These are phyloP conservation scores for Acanthochlamys bracteata DNA, from an alignment of 106 monocot genomes.

Conservation along the genomic window DNA sequence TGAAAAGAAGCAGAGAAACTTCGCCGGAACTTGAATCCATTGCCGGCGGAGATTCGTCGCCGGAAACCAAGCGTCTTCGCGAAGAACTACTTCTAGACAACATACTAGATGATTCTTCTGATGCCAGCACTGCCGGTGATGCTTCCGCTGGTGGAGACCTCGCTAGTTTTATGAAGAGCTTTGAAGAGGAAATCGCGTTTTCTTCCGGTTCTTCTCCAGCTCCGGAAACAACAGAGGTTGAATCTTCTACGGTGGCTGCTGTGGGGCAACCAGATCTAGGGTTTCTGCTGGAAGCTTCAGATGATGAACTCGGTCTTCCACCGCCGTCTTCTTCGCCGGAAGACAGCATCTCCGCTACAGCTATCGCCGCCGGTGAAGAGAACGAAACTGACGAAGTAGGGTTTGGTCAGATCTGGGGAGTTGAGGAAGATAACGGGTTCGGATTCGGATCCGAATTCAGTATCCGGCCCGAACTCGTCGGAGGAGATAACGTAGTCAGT, in stretches of 20 bases:
- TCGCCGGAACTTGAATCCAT: neutral
- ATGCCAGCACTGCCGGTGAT: neutral
- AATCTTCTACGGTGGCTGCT: neutral
- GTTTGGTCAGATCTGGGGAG: constrained; percentile 16
- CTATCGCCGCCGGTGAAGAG: neutral
- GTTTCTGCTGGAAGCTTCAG: constrained; percentile 72
- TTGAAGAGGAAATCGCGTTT: constrained; percentile 11
- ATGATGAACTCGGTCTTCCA: constrained; percentile 84
- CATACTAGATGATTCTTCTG: constrained; percentile 3
- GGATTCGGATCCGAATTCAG: constrained; percentile 51
- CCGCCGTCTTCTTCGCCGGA: constrained; percentile 31
- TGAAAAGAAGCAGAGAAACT: neutral
- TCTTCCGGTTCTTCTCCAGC: neutral
- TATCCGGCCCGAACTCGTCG: constrained; percentile 8
- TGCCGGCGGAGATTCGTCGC: neutral
- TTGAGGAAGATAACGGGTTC: constrained; percentile 14
- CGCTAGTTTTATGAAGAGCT: constrained; percentile 8
- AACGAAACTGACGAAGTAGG: neutral
- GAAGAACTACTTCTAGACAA: constrained; percentile 1
- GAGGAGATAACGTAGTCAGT: constrained; percentile 37
- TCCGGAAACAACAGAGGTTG: too few relatives aligned
- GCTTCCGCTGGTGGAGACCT: constrained; percentile 1
- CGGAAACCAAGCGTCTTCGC: constrained; percentile 7
- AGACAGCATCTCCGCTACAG: constrained; percentile 13
- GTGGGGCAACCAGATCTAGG: constrained; percentile 39